Evolutionary conservation across 176 grass and related monocot genomes (phyloP).

Genomic region (Oryza meridionalis): DNA sequence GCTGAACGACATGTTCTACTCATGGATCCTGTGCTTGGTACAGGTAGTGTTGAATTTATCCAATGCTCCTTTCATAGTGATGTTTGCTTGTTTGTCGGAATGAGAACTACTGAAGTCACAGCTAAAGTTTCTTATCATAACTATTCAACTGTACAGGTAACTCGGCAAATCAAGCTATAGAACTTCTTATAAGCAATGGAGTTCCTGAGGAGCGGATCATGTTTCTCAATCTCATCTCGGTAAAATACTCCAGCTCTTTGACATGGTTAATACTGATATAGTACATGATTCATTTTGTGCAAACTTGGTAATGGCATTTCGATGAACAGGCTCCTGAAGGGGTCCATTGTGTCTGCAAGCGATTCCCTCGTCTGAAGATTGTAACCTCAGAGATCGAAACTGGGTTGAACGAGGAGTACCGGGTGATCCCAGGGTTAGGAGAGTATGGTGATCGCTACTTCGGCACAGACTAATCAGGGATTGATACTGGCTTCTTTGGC

Average conservation of each 20-base stretch:
- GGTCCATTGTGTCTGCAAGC: conserved; percentile 78
- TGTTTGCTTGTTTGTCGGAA: not conserved
- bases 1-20: conserved; percentile 87
- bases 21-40: conserved; percentile 93
- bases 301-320: conserved; percentile 32
- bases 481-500: not conserved
- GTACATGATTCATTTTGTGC: not conserved
- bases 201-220: conserved; percentile 84
- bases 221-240: conserved; percentile 91
- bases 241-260: conserved; percentile 41
- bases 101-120: not conserved
- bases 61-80: not conserved
- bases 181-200: conserved; percentile 74
- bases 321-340: conserved; percentile 77
- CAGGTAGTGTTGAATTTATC: conserved; percentile 51
- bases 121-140: conserved; percentile 7
- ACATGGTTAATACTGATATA: not conserved
- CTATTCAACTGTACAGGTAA: conserved; percentile 57
- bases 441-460: conserved; percentile 95
- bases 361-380: conserved; percentile 80
- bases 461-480: conserved; percentile 60
- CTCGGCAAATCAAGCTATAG: conserved; percentile 84
- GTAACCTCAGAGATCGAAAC: conserved; percentile 87
- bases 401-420: conserved; percentile 75
- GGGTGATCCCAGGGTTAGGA: conserved; percentile 83